Evolutionary conservation across 768 basidiomycete genomes (phyloP), one percentile per base, ranked within the genome.

Genomic region (Mrakia frigida): DNA sequence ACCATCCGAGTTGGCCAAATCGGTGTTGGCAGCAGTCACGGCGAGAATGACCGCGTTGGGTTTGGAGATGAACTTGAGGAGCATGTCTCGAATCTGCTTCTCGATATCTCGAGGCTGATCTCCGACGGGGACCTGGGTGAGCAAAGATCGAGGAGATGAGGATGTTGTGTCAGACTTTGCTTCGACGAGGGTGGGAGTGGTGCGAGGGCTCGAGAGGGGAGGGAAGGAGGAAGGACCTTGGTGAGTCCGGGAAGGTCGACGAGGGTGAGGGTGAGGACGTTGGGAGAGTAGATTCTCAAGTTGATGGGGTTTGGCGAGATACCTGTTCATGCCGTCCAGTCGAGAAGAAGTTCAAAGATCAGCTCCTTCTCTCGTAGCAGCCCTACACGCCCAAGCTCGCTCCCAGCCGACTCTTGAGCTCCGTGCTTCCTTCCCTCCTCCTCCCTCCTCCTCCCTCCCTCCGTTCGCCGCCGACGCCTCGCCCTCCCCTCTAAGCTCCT

Each of bases 1-100:
- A 69, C 97, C 96, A 83, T 98, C 97, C 28, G 96, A 98, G 84
- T 98, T 99, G 77, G 97, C 97, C 87, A 99, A 87, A 86, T 99
- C 97, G 67, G 89, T 91, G 83, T 98, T 98, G 80, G 94, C 96
- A 53, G 90, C 91, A 0, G 96, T 97, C 79, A 98, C 96, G 50
- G 96, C 96, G 73, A 98, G 89, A 80, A 98, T 89, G 84, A 98
- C 96, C 85, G 94, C 96, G 73, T 94, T 92, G 53, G 96, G 91
- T 83, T 94, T 94, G 25, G 92, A 90, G 81, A 98, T 98, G 82
- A 91, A 98, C 84, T 95, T 96, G 83, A 92, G 83, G 75, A 98
- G 87, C 96, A 98, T 98, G 71, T 98, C 96, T 74, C 88, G 88
- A 79, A 98, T 98, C 84, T 98, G 96, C 83, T 91, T 92, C 86